Conservation (phyloP, 2,329 filamentous ascomycete species). For the Fusarium goolgardi region DNA sequence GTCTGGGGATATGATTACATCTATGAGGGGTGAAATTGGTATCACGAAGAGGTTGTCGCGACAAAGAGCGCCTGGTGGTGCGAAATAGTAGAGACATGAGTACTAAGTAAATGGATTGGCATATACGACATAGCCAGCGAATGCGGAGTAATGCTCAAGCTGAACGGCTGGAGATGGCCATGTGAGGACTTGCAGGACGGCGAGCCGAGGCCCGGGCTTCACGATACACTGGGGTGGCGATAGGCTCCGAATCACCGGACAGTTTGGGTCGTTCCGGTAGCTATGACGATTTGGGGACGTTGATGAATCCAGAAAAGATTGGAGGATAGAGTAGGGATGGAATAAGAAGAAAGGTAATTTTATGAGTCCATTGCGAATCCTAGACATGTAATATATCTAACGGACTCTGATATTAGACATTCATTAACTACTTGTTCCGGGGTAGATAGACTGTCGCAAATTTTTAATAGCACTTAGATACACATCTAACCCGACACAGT, state of each 20-base stretch:
- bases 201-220: slow-evolving; percentile 45
- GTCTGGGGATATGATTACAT: slow-evolving; percentile 14
- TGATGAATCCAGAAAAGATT: too few species aligned
- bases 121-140: slow-evolving; percentile 2
- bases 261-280: slow-evolving; percentile 9
- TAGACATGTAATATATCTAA: fast-evolving
- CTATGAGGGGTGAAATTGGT: slow-evolving; percentile 1
- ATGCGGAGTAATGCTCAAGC: slow-evolving; percentile 4
- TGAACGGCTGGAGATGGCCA: slow-evolving; percentile 5
- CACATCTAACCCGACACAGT: not conserved
- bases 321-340: not conserved
- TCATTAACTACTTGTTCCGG: not conserved
- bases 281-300: not conserved
- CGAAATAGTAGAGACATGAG: slow-evolving; percentile 34
- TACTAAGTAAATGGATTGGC: not conserved
- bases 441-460: not conserved
- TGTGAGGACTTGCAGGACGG: slow-evolving; percentile 37
- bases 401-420: not conserved
- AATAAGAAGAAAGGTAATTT: not conserved
- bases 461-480: not conserved
- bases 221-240: slow-evolving; percentile 10
- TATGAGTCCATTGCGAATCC: fast-evolving
- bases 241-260: slow-evolving; percentile 32
- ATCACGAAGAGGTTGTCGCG: slow-evolving; percentile 15
- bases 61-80: slow-evolving; percentile 29